phyloP scores from a whole-genome alignment of 1,139 yeast species.

The Diutina scorzettiae region DNA sequence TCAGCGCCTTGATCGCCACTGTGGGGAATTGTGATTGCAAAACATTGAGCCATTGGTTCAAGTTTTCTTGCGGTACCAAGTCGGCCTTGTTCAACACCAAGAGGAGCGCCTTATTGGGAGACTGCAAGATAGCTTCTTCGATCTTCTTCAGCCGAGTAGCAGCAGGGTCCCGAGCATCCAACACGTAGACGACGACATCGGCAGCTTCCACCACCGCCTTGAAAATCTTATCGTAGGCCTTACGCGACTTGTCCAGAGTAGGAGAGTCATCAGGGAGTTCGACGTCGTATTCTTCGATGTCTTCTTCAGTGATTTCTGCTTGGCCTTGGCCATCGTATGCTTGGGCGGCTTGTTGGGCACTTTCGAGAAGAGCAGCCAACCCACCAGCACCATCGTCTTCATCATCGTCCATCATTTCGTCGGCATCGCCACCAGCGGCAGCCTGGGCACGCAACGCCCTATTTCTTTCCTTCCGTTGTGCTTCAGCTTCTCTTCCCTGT shows the following conservation, averaged over 20 bases:
- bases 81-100: slow-evolving; percentile 86
- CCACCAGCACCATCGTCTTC: slow-evolving; percentile 38
- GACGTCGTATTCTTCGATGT: slow-evolving; percentile 30
- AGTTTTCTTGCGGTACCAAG: slow-evolving; percentile 72
- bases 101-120: slow-evolving; percentile 69
- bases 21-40: slow-evolving; percentile 83
- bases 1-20: slow-evolving; percentile 65
- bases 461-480: slow-evolving; percentile 46
- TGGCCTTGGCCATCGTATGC: slow-evolving; percentile 49
- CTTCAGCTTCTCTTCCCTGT: slow-evolving; percentile 48
- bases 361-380: slow-evolving; percentile 77
- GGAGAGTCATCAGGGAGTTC: slow-evolving; percentile 11
- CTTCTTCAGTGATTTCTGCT: slow-evolving; percentile 27
- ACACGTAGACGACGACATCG: slow-evolving; percentile 81
- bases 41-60: slow-evolving; percentile 76
- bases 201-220: slow-evolving; percentile 75
- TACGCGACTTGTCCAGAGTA: slow-evolving; percentile 70
- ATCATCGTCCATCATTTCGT: slow-evolving; percentile 27
- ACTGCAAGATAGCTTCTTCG: slow-evolving; percentile 78
- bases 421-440: slow-evolving; percentile 28
- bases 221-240: slow-evolving; percentile 84
- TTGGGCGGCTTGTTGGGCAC: slow-evolving; percentile 79
- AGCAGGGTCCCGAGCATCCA: slow-evolving; percentile 97
- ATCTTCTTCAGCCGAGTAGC: slow-evolving; percentile 86
- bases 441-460: slow-evolving; percentile 34